A percentile compares a stretch with the other conserved stretches of the same genome.
Evolutionary conservation across 352 stramenopile species (phyloP).

Genomic region (Globisporangium heterothallicum): DNA sequence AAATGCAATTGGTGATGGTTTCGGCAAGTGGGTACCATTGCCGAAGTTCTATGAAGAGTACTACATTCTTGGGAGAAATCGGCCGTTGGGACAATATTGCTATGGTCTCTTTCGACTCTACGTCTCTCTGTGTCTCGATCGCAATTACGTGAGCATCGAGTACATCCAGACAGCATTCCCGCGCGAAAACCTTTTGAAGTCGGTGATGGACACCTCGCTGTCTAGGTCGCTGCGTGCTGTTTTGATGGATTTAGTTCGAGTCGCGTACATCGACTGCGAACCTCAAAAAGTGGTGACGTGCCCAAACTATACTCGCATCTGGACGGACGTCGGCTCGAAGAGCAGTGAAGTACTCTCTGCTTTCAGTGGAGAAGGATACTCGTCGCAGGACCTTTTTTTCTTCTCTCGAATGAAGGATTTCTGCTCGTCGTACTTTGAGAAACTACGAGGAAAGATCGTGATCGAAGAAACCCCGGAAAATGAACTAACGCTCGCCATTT

Average conservation of each 20-base stretch:
- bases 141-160: slow-evolving; percentile 75
- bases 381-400: slow-evolving; percentile 36
- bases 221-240: slow-evolving; percentile 56
- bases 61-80: slow-evolving; percentile 39
- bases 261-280: slow-evolving; percentile 67
- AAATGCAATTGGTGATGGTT: slow-evolving; percentile 3
- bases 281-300: slow-evolving; percentile 52
- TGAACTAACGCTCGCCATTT: slow-evolving; percentile 46
- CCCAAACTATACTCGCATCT: slow-evolving; percentile 66
- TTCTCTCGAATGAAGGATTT: slow-evolving; percentile 43
- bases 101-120: slow-evolving; percentile 69
- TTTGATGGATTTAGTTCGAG: slow-evolving; percentile 58
- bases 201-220: slow-evolving; percentile 38
- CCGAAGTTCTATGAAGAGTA: slow-evolving; percentile 61
- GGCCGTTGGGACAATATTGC: slow-evolving; percentile 55
- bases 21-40: slow-evolving; percentile 38
- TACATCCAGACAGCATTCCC: slow-evolving; percentile 61
- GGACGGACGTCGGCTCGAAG: slow-evolving; percentile 41
- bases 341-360: slow-evolving; percentile 23
- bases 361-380: slow-evolving; percentile 28
- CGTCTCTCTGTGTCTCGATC: slow-evolving; percentile 60
- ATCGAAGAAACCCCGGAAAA: slow-evolving; percentile 59
- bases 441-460: slow-evolving; percentile 34
- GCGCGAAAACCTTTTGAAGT: slow-evolving; percentile 39
- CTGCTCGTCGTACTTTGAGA: slow-evolving; percentile 38